Percentiles rank a stretch among this genome's conserved stretches.
These are phyloP conservation scores for Plectosphaerella sp. DNA, from an alignment of 2,329 filamentous ascomycete genomes.

Conservation along the genomic window DNA sequence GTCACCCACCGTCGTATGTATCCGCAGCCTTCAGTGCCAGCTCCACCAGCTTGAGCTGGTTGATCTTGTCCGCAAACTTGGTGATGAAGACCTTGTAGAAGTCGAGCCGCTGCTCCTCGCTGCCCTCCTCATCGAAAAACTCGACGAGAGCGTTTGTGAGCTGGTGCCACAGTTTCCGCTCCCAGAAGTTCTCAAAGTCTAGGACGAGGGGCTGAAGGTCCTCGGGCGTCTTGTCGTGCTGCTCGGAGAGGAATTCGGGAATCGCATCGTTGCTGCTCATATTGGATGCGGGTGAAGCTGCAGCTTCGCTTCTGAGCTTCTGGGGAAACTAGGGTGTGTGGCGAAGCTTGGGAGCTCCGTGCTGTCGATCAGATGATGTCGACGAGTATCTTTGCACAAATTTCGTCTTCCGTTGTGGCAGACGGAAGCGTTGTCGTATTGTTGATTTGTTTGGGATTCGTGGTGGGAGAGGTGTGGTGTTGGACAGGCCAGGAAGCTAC, in stretches of 20 bases:
- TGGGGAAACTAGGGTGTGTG: slow-evolving; percentile 6
- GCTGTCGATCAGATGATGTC: background rate
- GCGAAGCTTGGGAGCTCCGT: slow-evolving; percentile 1
- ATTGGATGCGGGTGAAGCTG: slow-evolving; percentile 15
- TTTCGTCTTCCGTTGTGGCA: too few species aligned
- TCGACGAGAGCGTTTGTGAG: slow-evolving; percentile 83
- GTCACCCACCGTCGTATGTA: slow-evolving; percentile 67
- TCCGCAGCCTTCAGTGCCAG: slow-evolving; percentile 82
- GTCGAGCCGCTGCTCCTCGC: slow-evolving; percentile 76
- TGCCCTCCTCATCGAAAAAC: slow-evolving; percentile 81
- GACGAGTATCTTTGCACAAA: too few species aligned
- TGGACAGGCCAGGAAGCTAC: background rate
- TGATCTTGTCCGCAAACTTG: slow-evolving; percentile 97
- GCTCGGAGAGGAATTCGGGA: slow-evolving; percentile 84
- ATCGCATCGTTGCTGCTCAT: slow-evolving; percentile 82
- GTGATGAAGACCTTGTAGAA: slow-evolving; percentile 95
- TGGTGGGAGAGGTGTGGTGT: background rate
- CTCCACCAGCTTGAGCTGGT: slow-evolving; percentile 94
- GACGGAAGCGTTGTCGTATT: background rate
- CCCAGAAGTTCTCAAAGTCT: slow-evolving; percentile 94
- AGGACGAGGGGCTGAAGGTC: slow-evolving; percentile 86
- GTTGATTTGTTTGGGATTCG: background rate
- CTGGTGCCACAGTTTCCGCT: slow-evolving; percentile 98
- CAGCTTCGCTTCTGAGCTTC: slow-evolving; percentile 1
- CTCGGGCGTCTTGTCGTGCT: slow-evolving; percentile 82